A percentile compares a stretch with the other conserved stretches of the same genome.
Conservation (phyloP, 2,329 filamentous ascomycete genomes). For the Sporothrix inflata region DNA sequence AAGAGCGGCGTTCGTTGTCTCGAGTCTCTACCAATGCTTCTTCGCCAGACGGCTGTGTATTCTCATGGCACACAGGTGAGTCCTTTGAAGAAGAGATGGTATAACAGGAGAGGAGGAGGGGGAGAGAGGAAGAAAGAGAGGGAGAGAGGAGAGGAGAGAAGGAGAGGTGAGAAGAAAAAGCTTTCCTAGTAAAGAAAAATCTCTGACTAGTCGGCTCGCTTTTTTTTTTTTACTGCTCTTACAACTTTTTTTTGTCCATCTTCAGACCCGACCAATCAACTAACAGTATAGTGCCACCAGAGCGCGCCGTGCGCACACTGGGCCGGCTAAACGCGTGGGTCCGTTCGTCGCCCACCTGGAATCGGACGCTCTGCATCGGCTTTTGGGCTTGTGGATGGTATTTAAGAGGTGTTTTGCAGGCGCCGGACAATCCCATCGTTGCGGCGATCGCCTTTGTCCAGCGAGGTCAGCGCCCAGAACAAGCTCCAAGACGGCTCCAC, state of each 20-base stretch:
- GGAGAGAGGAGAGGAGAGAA: background rate
- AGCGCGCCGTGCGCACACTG: conserved; percentile 11
- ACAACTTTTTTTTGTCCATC: background rate
- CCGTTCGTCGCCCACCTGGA: background rate
- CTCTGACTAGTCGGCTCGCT: conserved; percentile 27
- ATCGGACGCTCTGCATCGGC: conserved; percentile 5
- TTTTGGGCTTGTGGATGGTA: conserved; percentile 4
- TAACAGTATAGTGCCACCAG: conserved; percentile 19
- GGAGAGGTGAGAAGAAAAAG: conserved; percentile 17
- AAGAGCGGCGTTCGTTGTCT: conserved; percentile 12
- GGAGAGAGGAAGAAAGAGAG: conserved; percentile 1
- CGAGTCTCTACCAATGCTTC: conserved; percentile 31
- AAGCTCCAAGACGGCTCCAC: no score
- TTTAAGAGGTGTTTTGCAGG: background rate
- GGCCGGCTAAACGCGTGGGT: background rate
- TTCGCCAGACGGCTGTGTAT: conserved; percentile 31
- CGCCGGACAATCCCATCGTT: conserved; percentile 6
- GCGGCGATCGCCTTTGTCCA: background rate
- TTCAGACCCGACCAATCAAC: conserved; percentile 1
- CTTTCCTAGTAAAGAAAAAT: conserved; percentile 25
- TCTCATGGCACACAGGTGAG: conserved; percentile 22
- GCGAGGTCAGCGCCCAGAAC: no score
- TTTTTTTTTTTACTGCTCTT: conserved; percentile 6
- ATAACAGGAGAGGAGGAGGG: conserved; percentile 14
- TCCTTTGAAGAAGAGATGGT: conserved; percentile 30